A percentile compares a stretch with the other conserved stretches of the same genome.
Conservation (phyloP, 2,329 filamentous ascomycete species). For the Penicillium paneum region DNA sequence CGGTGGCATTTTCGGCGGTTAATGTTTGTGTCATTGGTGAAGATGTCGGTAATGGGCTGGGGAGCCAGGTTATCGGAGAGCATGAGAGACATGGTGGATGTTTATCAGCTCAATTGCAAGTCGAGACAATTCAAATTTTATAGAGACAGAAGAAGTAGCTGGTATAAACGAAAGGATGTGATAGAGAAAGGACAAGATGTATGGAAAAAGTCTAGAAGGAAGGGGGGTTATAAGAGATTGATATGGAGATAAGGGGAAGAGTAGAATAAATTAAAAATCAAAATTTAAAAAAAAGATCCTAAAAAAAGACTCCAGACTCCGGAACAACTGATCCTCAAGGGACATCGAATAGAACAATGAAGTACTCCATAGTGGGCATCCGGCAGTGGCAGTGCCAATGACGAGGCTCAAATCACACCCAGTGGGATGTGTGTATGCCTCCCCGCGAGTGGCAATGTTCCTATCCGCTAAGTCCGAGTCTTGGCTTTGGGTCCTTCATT, state of each 20-base stretch:
- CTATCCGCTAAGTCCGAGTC: conserved; percentile 3
- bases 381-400: conserved; percentile 17
- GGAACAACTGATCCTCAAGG: conserved; percentile 6
- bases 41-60: conserved; percentile 44
- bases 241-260: conserved; percentile 20
- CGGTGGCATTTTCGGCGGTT: conserved; percentile 64
- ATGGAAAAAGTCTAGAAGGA: conserved; percentile 25
- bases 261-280: conserved; percentile 6
- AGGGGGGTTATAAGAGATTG: conserved; percentile 10
- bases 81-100: conserved; percentile 33
- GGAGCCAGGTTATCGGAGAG: conserved; percentile 39
- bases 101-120: conserved; percentile 5
- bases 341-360: conserved; percentile 16
- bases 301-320: conserved; percentile 6
- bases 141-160: neutral
- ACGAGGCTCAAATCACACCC: conserved; percentile 6
- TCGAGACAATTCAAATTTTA: neutral
- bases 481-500: conserved; percentile 4
- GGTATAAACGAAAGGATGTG: neutral
- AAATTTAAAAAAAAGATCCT: conserved; percentile 8
- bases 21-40: conserved; percentile 66
- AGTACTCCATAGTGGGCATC: conserved; percentile 20
- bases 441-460: conserved; percentile 23
- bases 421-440: neutral
- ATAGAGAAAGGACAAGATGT: conserved; percentile 23